Percentiles rank a stretch among this genome's conserved stretches.
Conservation (phyloP, 495 filamentous ascomycete genomes). For the Staphylotrichum tortipilum region DNA sequence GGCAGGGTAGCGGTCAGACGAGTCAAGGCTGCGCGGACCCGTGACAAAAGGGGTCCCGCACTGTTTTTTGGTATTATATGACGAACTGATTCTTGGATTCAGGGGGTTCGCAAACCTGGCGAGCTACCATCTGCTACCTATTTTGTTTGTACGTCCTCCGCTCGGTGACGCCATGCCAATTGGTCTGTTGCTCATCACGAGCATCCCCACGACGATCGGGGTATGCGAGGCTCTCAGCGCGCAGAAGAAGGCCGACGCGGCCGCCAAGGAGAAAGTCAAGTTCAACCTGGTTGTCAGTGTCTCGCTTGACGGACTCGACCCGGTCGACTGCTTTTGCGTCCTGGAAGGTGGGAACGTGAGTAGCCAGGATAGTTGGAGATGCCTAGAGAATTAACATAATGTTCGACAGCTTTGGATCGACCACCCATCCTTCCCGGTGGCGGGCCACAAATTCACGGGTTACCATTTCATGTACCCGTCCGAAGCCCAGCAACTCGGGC, state of each 20-base stretch:
- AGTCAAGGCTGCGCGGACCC: no score
- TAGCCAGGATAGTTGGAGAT: neutral
- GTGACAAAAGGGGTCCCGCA: no score
- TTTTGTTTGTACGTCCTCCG: neutral
- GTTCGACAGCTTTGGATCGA: constrained; percentile 37
- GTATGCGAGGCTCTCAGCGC: constrained; percentile 43
- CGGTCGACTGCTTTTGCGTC: constrained; percentile 32
- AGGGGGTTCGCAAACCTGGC: neutral
- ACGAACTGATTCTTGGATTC: neutral
- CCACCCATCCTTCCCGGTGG: constrained; percentile 33
- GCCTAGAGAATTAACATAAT: neutral
- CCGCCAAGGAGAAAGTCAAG: constrained; percentile 44
- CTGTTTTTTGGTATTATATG: no score
- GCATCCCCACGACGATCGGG: constrained; percentile 43
- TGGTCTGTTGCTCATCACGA: constrained; percentile 38
- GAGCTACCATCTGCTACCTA: neutral
- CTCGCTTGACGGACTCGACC: constrained; percentile 30
- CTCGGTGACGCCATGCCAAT: constrained; percentile 32
- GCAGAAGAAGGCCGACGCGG: constrained; percentile 41
- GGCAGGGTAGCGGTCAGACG: no score
- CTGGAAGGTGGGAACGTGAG: constrained; percentile 40
- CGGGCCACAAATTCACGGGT: constrained; percentile 49
- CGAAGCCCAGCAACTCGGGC: constrained; percentile 45
- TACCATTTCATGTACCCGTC: constrained; percentile 53
- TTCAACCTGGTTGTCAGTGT: constrained; percentile 40